Evolutionary conservation across 441 rosid species (phyloP).

Genomic region (Corymbia calophylla): DNA sequence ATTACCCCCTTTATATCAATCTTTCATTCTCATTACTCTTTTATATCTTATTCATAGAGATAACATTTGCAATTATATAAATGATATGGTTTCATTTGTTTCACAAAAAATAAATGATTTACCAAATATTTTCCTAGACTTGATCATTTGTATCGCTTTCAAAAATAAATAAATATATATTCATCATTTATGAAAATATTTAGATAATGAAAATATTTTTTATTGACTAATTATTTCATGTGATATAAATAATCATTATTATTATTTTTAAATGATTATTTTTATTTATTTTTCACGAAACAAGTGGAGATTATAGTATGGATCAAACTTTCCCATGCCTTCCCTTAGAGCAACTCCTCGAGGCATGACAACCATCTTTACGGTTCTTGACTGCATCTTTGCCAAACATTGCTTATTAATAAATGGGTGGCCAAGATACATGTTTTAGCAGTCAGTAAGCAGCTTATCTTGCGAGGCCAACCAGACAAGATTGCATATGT

Average conservation of each 20-base stretch:
- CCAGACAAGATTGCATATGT: background rate
- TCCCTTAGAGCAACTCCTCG: background rate
- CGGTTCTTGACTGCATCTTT: background rate
- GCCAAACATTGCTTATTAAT: background rate
- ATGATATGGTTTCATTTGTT: accelerated
- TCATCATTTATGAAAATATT: background rate
- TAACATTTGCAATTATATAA: background rate
- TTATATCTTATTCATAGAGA: background rate
- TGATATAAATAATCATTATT: background rate
- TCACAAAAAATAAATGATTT: accelerated
- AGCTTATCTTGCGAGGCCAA: background rate
- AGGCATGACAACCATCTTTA: background rate
- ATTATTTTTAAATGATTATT: accelerated
- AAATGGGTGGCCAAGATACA: background rate
- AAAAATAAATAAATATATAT: background rate
- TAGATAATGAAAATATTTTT: background rate
- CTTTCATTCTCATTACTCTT: background rate
- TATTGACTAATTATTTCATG: background rate
- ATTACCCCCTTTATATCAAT: background rate
- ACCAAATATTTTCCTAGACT: accelerated
- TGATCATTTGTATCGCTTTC: accelerated
- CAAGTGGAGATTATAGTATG: background rate
- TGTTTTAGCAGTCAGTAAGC: accelerated
- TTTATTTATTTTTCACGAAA: background rate
- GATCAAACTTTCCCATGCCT: background rate